Evolutionary conservation across 805 yeast genomes (phyloP).

Genomic region (Kuraishia borneana): DNA sequence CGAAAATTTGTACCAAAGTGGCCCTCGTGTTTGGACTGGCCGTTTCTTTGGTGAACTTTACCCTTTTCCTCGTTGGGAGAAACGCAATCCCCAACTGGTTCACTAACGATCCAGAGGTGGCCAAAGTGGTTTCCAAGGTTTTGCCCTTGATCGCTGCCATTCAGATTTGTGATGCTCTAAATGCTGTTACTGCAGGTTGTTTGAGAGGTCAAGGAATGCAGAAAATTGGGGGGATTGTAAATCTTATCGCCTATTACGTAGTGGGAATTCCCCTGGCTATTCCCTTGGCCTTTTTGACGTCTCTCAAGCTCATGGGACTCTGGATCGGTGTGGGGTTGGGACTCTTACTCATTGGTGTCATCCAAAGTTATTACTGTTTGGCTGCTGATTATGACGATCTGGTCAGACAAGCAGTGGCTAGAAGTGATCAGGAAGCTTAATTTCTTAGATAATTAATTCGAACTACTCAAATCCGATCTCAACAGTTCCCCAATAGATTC

Average conservation of each 20-base stretch:
- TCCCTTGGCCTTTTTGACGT: conserved; percentile 37
- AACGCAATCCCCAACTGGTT: conserved; percentile 36
- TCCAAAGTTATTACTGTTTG: conserved; percentile 24
- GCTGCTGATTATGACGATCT: conserved; percentile 19
- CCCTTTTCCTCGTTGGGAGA: conserved; percentile 31
- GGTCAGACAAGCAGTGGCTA: conserved; percentile 15
- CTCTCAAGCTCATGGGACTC: conserved; percentile 43
- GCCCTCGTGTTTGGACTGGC: conserved; percentile 21
- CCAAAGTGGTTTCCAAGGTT: conserved; percentile 34
- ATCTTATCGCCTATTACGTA: conserved; percentile 45
- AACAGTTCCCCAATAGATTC: conserved; percentile 16
- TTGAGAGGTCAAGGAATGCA: conserved; percentile 73
- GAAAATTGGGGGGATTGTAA: conserved; percentile 48
- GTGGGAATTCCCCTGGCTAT: conserved; percentile 55
- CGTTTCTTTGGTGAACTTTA: conserved; percentile 33
- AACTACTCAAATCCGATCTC: conserved; percentile 2
- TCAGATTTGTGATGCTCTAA: conserved; percentile 60
- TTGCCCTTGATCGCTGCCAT: conserved; percentile 56
- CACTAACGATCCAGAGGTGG: conserved; percentile 49
- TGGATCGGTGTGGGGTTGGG: conserved; percentile 56
- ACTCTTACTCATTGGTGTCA: conserved; percentile 32
- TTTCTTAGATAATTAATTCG: not conserved
- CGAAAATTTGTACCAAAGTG: conserved; percentile 25
- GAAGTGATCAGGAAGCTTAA: conserved; percentile 2
- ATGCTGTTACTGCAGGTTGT: conserved; percentile 67